Evolutionary conservation across 1,284 basidiomycete species (phyloP), one percentile per base, ranked within the genome.

Genomic region (Wallemia mellicola): DNA sequence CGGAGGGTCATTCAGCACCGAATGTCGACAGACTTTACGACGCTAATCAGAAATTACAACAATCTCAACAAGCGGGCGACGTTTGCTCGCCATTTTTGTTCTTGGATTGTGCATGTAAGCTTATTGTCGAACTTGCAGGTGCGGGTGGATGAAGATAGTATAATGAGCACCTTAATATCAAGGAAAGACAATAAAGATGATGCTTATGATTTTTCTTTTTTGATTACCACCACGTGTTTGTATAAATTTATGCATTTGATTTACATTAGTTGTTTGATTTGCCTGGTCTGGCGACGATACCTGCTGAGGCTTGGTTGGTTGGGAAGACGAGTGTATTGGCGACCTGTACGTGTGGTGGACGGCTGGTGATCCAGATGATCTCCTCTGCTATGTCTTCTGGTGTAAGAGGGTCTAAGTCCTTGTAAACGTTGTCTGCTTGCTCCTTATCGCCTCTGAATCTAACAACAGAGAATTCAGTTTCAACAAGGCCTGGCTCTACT

Each of bases 321-420:
- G 83, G 83, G 63, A 85, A 77, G 57, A 87, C 76, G 63, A 79
- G 78, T 17, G 83, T 71, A 67, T 86, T 81, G 1, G 85, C 86
- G 57, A 89, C 74, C 67, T 89, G 86, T 58, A 89, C 83, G 66
- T 88, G 86, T 27, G 82, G 75, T 24, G 86, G 86, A 28, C 89
- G 80, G 15, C 82, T 76, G 22, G 91, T 88, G 22, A 81, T 80
- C 88, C 88, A 99, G 14, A 95, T 88, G 66, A 99, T 92, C 71
- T 98, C 88, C 70, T 98, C 91, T 1, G 92, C 92, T 59, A 92
- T 82, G 67, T 92, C 87, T 61, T 81, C 75, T 9, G 82, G 81
- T 1, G 77, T 76, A 67, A 88, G 83, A 80, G 69, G 65, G 59
- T 67, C 60, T 59, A 28, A 57, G 24, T 56, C 24, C 55, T 27